Percentiles rank a stretch among this genome's conserved stretches.
phyloP scores from a whole-genome alignment of 2,329 filamentous ascomycete species.

The Sporothrix inflata region DNA sequence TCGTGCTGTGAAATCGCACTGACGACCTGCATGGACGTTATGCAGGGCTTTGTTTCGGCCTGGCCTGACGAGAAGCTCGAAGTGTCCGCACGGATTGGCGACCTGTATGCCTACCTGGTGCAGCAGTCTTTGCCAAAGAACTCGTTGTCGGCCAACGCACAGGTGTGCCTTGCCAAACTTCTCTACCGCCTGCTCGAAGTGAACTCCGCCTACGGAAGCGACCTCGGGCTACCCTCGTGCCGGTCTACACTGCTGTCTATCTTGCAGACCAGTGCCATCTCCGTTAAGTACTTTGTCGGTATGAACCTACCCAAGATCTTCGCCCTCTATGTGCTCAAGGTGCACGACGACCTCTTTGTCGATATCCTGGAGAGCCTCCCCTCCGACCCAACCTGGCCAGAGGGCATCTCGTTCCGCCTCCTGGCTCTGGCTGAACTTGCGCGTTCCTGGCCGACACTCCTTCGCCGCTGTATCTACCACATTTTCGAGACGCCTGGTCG shows the following conservation, averaged over 20 bases:
- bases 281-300: constrained; percentile 76
- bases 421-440: constrained; percentile 76
- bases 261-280: constrained; percentile 65
- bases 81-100: constrained; percentile 67
- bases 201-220: constrained; percentile 68
- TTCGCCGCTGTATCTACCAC: constrained; percentile 86
- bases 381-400: constrained; percentile 67
- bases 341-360: constrained; percentile 82
- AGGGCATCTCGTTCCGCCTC: constrained; percentile 85
- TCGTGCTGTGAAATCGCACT: constrained; percentile 76
- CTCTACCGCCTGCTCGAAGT: constrained; percentile 70
- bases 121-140: constrained; percentile 67
- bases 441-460: constrained; percentile 80
- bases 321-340: constrained; percentile 75
- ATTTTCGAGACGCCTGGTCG: constrained; percentile 89
- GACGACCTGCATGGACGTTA: constrained; percentile 66
- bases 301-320: constrained; percentile 74
- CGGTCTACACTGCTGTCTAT: constrained; percentile 76
- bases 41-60: constrained; percentile 63
- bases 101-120: constrained; percentile 80
- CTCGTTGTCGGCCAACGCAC: constrained; percentile 69
- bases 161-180: constrained; percentile 68
- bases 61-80: constrained; percentile 66
- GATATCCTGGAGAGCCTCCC: constrained; percentile 84
- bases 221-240: constrained; percentile 59